Base-by-base conservation (phyloP, 179 eudicot species). In the Beta corolliflora region DNA sequence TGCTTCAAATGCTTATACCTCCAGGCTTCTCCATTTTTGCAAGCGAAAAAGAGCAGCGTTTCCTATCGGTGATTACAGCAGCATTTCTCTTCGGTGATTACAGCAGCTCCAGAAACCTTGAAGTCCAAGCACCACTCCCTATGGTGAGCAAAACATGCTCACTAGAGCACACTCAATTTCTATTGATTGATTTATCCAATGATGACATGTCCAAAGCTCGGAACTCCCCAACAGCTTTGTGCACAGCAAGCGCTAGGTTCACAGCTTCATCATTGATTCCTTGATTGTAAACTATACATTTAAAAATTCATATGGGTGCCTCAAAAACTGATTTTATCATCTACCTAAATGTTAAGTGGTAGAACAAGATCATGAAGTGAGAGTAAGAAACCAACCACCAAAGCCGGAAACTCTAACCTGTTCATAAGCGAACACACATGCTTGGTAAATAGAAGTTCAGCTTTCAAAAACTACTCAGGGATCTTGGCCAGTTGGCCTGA, bases 281-380 rank as follows among this genome's bases (percentile, higher is more conserved):
- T 9, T 29, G 63, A 45, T 14, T 53, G 70, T 66, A 68, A 71
- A 50, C 70, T 63, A 19, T 65, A 29, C 15, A n/a, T 31, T 71
- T 5, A 31, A 16, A n/a, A 74, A 53, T 19, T 25, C 14, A 15
- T 44, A 72, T 29, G 18, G 71, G 41, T 7, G 66, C 59, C 36
- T 23, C 45, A 48, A 65, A 56, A 61, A 7, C 16, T 36, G 19
- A 45, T 4, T 45, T 41, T 6, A 67, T 2, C 46, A 46, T 31
- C 36, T 84, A 94, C 99, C 98, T 96, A 98, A 25, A 96, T 94
- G 83, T 96, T 96, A 59, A 96, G 99, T 56, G 99, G 99, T 59
- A 96, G 89, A 63, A 96, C 99, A 16, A 98, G 99, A 89, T 96
- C 99, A 73, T 96, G 99, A 75, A 96, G 99, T 21, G 98, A 96